Conservation (phyloP, 768 basidiomycete species). For the Leccinum variicolor region DNA sequence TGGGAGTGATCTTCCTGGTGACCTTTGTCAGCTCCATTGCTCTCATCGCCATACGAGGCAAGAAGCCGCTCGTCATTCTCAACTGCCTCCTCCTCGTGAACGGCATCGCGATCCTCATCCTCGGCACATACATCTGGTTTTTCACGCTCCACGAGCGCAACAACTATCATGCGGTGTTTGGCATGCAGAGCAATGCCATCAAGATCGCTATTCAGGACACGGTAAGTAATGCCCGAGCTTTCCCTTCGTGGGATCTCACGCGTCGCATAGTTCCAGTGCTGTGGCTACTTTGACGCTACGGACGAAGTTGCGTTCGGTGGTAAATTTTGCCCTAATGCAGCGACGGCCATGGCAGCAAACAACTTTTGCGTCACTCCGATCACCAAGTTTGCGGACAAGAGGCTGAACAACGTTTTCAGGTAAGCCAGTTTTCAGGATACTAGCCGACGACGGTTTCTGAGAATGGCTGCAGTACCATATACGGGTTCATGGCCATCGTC, state of each 20-base stretch:
- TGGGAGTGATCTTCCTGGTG: conserved; percentile 63
- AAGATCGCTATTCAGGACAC: conserved; percentile 67
- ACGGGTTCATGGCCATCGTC: conserved; percentile 83
- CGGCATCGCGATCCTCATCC: conserved; percentile 52
- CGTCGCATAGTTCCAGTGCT: conserved; percentile 64
- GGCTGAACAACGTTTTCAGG: conserved; percentile 83
- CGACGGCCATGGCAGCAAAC: conserved; percentile 32
- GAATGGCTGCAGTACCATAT: conserved; percentile 47
- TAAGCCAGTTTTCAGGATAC: conserved; percentile 33
- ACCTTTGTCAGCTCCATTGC: conserved; percentile 71
- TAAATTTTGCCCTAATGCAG: conserved; percentile 49
- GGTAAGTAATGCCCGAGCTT: conserved; percentile 39
- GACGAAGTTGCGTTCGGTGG: conserved; percentile 60
- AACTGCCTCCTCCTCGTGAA: conserved; percentile 74
- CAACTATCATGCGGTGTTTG: conserved; percentile 63
- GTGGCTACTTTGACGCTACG: conserved; percentile 77
- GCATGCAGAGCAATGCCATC: conserved; percentile 39
- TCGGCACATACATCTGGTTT: conserved; percentile 81
- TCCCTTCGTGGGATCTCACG: not conserved
- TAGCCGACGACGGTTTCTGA: not conserved
- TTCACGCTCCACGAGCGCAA: conserved; percentile 69
- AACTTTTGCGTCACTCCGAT: conserved; percentile 74
- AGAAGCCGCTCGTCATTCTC: conserved; percentile 65
- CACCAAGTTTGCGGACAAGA: conserved; percentile 64
- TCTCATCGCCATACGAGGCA: conserved; percentile 69